Base-by-base conservation (phyloP, 176 grass and related monocot genomes). In the Cenchrus purpureus region DNA sequence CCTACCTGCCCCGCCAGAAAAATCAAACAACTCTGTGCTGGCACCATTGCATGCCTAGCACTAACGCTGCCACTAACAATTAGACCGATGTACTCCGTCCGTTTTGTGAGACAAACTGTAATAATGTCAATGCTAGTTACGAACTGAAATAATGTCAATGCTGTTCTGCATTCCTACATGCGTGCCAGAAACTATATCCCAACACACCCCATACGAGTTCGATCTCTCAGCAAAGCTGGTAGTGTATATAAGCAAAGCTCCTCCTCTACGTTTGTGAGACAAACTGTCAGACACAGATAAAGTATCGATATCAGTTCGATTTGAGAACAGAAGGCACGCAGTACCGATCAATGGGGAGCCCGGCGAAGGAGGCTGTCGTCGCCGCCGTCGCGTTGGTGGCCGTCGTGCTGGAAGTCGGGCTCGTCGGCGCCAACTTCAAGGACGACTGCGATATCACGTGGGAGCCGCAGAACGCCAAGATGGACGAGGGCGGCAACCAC, bases 31-130 rank as follows among this genome's bases (percentile, higher is more conserved):
- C 13, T 49, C 7, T 80, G 17, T 68, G 46, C 62, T 67, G 8
- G 79, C 65, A 56, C 17, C 8, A 44, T 69, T 83, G 59, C 87
- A 56, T 88, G 87, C 67, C 17, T 46, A 84, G 75, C 87, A 88
- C 81, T 79, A 79, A 71, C 58, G 16, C 4, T 57, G 22, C 9
- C 37, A 84, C 3, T 28, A 74, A 34, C 48, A n/a, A 56, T 80
- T 46, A 5, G 32, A 46, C 14, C 40, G 75, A 88, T 79, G 68
- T 25, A 25, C 22, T 25, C 22, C 22, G 22, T 25, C 22, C 22
- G 22, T 25, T 25, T 25, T 25, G 22, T 25, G 22, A 25, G 22
- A 25, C 22, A 25, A 25, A 25, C 22, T 25, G 22, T 25, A 25
- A 25, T 25, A 25, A 25, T 25, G 22, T 25, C 74, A 65, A 77